A percentile compares a stretch with the other conserved stretches of the same genome.
Evolutionary conservation across 2,329 filamentous ascomycete genomes (phyloP).

Genomic region (Aspergillus versicolor): DNA sequence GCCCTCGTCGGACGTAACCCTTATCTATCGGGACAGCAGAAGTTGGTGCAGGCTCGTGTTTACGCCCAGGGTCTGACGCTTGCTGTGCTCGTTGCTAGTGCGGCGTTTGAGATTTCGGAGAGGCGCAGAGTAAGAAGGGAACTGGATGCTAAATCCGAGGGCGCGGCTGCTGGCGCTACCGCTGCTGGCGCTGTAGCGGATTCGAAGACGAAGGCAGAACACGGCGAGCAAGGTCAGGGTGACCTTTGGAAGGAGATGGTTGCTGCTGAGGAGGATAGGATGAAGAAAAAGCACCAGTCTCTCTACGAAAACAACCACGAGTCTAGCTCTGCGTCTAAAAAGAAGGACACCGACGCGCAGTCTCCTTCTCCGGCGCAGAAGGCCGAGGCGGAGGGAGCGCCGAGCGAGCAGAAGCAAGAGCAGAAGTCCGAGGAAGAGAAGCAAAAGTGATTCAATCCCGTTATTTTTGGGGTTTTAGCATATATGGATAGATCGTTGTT

Average conservation of each 20-base stretch:
- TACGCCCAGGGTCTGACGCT: conserved; percentile 90
- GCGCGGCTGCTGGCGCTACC: conserved; percentile 75
- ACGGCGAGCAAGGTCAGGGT: conserved; percentile 80
- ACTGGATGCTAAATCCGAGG: conserved; percentile 61
- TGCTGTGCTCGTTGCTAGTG: conserved; percentile 76
- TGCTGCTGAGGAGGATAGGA: conserved; percentile 46
- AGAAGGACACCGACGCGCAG: not conserved
- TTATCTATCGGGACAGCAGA: conserved; percentile 73
- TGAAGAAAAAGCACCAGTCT: conserved; percentile 43
- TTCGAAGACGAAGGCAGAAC: conserved; percentile 32
- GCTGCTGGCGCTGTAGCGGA: conserved; percentile 70
- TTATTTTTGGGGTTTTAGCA: not conserved
- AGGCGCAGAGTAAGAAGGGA: conserved; percentile 65
- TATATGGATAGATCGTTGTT: not conserved
- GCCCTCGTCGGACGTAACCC: conserved; percentile 74
- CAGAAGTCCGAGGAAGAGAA: conserved; percentile 7
- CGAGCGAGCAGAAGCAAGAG: conserved; percentile 4
- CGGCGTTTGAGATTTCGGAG: conserved; percentile 79
- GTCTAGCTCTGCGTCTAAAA: not conserved
- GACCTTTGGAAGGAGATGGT: conserved; percentile 78
- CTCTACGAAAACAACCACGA: conserved; percentile 25
- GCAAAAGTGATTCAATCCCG: not conserved
- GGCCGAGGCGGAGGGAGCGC: conserved; percentile 1
- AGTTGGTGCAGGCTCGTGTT: conserved; percentile 90
- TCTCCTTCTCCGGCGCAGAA: not conserved